Evolutionary conservation across 768 basidiomycete species (phyloP).

Genomic region (Macrolepiota dolichaula): DNA sequence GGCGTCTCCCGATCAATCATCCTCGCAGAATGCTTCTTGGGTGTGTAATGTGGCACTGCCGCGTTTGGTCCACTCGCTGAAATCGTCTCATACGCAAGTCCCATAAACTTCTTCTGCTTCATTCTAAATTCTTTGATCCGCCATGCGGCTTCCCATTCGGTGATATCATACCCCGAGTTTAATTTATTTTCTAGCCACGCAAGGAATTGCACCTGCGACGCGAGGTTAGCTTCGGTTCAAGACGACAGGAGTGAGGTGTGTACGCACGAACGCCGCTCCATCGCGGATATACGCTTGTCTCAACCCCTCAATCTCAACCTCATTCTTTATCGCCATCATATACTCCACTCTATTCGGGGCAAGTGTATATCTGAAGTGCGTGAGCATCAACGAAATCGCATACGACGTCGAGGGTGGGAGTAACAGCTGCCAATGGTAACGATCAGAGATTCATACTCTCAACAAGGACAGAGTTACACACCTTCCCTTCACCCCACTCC

Average conservation of each 20-base stretch:
- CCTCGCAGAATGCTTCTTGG: constrained; percentile 61
- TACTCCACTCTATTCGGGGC: constrained; percentile 66
- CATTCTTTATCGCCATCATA: constrained; percentile 88
- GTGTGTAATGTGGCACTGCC: constrained; percentile 91
- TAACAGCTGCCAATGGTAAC: constrained; percentile 41
- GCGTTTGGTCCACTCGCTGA: constrained; percentile 89
- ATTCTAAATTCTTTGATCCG: constrained; percentile 75
- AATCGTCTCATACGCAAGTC: constrained; percentile 87
- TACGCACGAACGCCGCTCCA: constrained; percentile 76
- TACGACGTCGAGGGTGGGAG: constrained; percentile 75
- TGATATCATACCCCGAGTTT: constrained; percentile 72
- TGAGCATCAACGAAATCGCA: constrained; percentile 82
- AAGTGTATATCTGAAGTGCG: constrained; percentile 77
- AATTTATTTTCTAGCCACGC: constrained; percentile 89
- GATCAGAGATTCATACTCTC: not conserved
- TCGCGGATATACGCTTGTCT: constrained; percentile 85
- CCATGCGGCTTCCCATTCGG: constrained; percentile 90
- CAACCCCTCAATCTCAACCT: constrained; percentile 79
- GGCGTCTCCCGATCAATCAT: constrained; percentile 78
- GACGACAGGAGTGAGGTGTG: not conserved
- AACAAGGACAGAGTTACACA: constrained; percentile 23
- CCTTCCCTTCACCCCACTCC: constrained; percentile 79
- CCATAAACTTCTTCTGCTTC: constrained; percentile 72
- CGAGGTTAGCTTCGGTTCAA: not conserved
- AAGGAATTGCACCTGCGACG: constrained; percentile 65